Evolutionary conservation across 495 filamentous ascomycete genomes (phyloP), one percentile per base, ranked within the genome.

Genomic region (Annulohypoxylon maeteangense): DNA sequence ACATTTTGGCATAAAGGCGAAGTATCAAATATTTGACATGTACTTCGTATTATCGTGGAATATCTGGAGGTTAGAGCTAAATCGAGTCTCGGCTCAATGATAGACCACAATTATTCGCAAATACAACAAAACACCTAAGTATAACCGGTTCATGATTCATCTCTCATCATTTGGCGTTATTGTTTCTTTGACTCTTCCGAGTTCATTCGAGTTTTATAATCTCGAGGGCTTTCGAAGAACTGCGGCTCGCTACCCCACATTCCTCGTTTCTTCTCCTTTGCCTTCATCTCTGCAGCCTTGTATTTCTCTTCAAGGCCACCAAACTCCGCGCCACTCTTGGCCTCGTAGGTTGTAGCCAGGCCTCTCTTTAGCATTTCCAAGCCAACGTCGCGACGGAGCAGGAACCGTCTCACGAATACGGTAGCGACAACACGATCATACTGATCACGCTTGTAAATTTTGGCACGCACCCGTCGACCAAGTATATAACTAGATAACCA

Each of bases 341-440:
- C 94, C 78, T 98, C 95, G 76, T 97, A 99, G 4, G 96, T 90
- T 0, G 91, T 94, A 16, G 95, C 96, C 69, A 95, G 78, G 2
- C 95, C 95, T 25, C 79, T 84, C 79, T 86, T 90, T 68, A 99
- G 77, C 94, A 99, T 95, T 78, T 95, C 91, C 66, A 93, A 83
- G 2, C 94, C 93, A 6, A 98, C 93, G 79, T 99, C 95, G 56
- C 87, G 86, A 55, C 88, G 87, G 16, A 88, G 77, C 22, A 91
- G 79, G 66, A 87, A 88, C 62, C 83, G 76, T 60, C 94, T 86
- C 34, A 97, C 90, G 74, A 85, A 92, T 7, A 94, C 95, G 8
- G 90, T 94, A 8, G 90, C 93, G 1, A 99, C 94, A 10, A 95
- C 89, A 16, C 95, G 89, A 62, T 92, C 92, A 76, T 98, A 99